Evolutionary conservation across 164 flowering plant genomes (phyloP).

Genomic region (Hamamelis virginiana): DNA sequence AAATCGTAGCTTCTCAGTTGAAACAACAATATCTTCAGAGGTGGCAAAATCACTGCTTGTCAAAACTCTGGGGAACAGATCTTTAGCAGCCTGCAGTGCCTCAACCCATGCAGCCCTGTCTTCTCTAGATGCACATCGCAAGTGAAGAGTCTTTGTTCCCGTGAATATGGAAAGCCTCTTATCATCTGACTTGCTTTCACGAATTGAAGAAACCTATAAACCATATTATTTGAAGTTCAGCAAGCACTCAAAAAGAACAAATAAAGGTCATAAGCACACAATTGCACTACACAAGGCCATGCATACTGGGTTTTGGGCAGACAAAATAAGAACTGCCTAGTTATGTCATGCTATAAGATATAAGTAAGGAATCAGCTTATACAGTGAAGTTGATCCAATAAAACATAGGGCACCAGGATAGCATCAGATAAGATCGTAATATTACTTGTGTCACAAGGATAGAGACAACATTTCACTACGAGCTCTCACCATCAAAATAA

Average conservation of each 20-base stretch:
- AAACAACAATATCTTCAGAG: slow-evolving; percentile 68
- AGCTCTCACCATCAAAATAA: background rate
- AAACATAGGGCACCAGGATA: background rate
- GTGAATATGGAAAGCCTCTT: slow-evolving; percentile 88
- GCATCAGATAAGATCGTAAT: background rate
- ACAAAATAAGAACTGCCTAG: background rate
- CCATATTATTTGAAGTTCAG: slow-evolving; percentile 18
- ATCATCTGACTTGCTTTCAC: slow-evolving; percentile 95
- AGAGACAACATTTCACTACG: background rate
- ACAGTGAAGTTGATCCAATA: background rate
- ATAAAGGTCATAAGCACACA: background rate
- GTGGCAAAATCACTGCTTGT: slow-evolving; percentile 68
- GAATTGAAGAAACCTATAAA: slow-evolving; percentile 88
- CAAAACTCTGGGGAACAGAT: slow-evolving; percentile 72
- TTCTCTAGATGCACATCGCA: slow-evolving; percentile 78
- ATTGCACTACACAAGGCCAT: background rate
- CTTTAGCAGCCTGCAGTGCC: slow-evolving; percentile 78
- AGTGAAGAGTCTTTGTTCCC: slow-evolving; percentile 95
- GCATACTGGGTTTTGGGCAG: background rate
- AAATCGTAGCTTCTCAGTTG: slow-evolving; percentile 80
- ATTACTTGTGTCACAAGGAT: too few relatives aligned
- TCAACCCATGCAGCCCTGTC: slow-evolving; percentile 92
- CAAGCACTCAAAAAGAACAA: background rate
- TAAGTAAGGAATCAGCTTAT: background rate
- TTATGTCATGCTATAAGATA: background rate